A percentile compares a stretch with the other conserved stretches of the same genome.
Evolutionary conservation across 441 rosid species (phyloP).

Genomic region (Populus hybrid): DNA sequence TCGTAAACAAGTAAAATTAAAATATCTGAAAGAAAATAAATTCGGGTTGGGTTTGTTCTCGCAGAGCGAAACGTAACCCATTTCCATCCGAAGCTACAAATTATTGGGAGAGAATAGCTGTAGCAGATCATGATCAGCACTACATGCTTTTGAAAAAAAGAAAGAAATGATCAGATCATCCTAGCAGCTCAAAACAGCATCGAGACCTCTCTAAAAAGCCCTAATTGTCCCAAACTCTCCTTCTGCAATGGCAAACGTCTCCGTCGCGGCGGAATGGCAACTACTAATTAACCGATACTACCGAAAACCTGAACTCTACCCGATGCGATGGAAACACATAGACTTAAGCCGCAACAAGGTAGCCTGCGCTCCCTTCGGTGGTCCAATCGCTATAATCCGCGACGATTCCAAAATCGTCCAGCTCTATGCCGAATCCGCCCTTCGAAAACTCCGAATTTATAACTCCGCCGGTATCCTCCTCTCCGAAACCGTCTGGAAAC

Average conservation of each 20-base stretch:
- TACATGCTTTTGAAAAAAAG: not conserved
- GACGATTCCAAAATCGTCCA: slow-evolving; percentile 99
- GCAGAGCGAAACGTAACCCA: not conserved
- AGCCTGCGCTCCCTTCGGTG: slow-evolving; percentile 93
- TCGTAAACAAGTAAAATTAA: too few species aligned
- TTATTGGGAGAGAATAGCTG: not conserved
- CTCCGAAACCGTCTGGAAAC: slow-evolving; percentile 88
- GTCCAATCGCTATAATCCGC: slow-evolving; percentile 91
- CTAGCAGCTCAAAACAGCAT: not conserved
- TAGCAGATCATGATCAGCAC: not conserved
- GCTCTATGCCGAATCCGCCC: slow-evolving; percentile 92
- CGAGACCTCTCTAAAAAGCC: not conserved
- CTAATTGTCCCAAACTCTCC: not conserved
- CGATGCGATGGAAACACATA: slow-evolving; percentile 86
- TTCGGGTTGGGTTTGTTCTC: not conserved
- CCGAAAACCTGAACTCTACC: slow-evolving; percentile 87
- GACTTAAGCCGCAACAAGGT: slow-evolving; percentile 89
- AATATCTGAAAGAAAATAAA: not conserved
- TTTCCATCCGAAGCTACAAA: not conserved
- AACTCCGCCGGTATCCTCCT: slow-evolving; percentile 78
- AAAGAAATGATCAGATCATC: not conserved
- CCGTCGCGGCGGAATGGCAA: slow-evolving; percentile 99
- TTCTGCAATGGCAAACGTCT: slow-evolving; percentile 70
- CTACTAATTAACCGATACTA: slow-evolving; percentile 81
- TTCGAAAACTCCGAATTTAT: slow-evolving; percentile 89